Base-by-base conservation (phyloP, 306 rosid species). In the Neltuma alba region DNA sequence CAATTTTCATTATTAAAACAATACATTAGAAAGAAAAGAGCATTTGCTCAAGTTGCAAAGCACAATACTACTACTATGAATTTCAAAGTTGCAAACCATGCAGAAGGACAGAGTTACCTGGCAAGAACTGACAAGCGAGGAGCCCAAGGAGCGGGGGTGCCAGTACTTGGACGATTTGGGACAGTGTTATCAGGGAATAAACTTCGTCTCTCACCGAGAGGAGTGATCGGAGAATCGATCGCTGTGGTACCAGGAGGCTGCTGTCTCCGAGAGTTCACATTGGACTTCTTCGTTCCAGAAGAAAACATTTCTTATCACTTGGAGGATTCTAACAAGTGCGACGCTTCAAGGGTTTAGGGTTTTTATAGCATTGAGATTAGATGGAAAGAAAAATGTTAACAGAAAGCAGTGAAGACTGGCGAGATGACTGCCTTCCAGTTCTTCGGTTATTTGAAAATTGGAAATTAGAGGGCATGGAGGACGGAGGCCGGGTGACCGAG, bases 61-160 rank as follows among this genome's bases (percentile, higher is more conserved):
- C 34, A 72, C 23, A 31, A 45, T 18, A 45, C 27, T 11, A 47
- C 13, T 30, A 47, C 23, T 12, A 44, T 3, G 40, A 44, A 69
- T 20, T 66, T 16, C 41, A 2, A 21, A 66, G 33, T 21, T 48
- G 15, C 13, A 72, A 72, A 52, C 1, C 45, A 30, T 30, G n/a
- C n/a, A n/a, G n/a, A 42, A 57, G 16, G 21, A 47, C 10, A 27
- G 11, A 37, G 31, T 0, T 81, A 87, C 99, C 99, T 89, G 71
- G 99, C 98, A 18, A 94, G n/a, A 18, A 94, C 94, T 0, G 99
- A 94, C 60, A 92, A 87, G 83, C 97, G 97, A 81, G 97, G 95
- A 80, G 91, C 92, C 99, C 99, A 95, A 13, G 97, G 97, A 40
- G 98, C 99, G 38, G 98, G 99, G 28, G 99, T 95, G 66, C 99